Percentiles rank a stretch among this genome's conserved stretches.
phyloP scores from a whole-genome alignment of 2,329 filamentous ascomycete species.

The Fusarium armeniacum region DNA sequence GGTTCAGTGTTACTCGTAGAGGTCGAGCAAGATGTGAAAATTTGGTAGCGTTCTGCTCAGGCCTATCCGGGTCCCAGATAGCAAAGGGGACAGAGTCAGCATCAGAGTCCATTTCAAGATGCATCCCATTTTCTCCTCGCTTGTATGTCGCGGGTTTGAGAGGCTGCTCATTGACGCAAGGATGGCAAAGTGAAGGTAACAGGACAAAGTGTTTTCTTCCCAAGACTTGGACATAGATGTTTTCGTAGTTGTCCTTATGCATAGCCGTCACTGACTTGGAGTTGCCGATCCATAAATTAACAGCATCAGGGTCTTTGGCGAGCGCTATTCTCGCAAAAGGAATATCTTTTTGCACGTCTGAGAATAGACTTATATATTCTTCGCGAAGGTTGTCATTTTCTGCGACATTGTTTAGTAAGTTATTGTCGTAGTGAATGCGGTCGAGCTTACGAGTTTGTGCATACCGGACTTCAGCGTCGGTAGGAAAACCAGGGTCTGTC shows the following conservation, averaged over 20 bases:
- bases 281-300: constrained; percentile 88
- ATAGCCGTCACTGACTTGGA: constrained; percentile 76
- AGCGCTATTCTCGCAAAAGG: constrained; percentile 82
- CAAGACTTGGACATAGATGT: constrained; percentile 82
- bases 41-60: constrained; percentile 62
- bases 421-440: background rate
- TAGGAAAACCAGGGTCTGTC: constrained; percentile 52
- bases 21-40: constrained; percentile 73
- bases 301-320: constrained; percentile 75
- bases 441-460: constrained; percentile 76
- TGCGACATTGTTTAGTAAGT: constrained; percentile 47
- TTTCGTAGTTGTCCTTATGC: constrained; percentile 89
- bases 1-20: constrained; percentile 75
- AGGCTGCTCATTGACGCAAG: constrained; percentile 75
- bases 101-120: constrained; percentile 55
- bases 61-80: constrained; percentile 79
- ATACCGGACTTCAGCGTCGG: constrained; percentile 71
- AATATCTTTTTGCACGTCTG: constrained; percentile 73
- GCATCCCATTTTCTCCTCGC: constrained; percentile 52
- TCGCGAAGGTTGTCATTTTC: constrained; percentile 85
- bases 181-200: constrained; percentile 77
- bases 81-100: constrained; percentile 72
- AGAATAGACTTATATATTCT: constrained; percentile 76
- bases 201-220: constrained; percentile 82
- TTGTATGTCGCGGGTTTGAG: constrained; percentile 72